phyloP scores from a whole-genome alignment of 345 rosid species.

The Sisymbrium altissimum region DNA sequence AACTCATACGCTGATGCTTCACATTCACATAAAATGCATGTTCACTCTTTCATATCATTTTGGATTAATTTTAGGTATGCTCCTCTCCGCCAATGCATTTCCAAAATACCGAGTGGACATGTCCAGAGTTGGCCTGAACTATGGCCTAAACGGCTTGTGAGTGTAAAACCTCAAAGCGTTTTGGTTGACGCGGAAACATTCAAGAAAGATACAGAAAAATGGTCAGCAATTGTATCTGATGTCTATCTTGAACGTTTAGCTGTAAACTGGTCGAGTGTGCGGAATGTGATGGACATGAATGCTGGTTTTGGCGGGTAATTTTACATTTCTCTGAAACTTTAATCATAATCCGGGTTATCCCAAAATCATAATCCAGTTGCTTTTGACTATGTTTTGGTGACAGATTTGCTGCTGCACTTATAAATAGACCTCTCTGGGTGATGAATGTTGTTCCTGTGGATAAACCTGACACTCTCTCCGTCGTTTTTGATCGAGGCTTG shows the following conservation, averaged over 20 bases:
- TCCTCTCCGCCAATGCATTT: conserved; percentile 60
- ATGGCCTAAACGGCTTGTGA: conserved; percentile 79
- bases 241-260: conserved; percentile 55
- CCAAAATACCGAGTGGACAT: conserved; percentile 52
- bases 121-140: conserved; percentile 56
- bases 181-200: conserved; percentile 39
- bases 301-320: conserved; percentile 92
- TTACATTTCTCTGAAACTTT: neutral
- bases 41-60: neutral
- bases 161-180: conserved; percentile 49
- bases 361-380: too few species aligned
- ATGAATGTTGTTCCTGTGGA: conserved; percentile 84
- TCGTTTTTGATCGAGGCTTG: conserved; percentile 73
- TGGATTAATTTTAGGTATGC: conserved; percentile 46
- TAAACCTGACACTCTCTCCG: conserved; percentile 55
- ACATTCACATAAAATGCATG: neutral
- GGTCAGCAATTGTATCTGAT: conserved; percentile 66
- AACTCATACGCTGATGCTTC: neutral
- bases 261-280: conserved; percentile 62
- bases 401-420: conserved; percentile 84
- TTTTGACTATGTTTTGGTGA: conserved; percentile 7
- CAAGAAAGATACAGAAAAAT: conserved; percentile 61
- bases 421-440: conserved; percentile 71
- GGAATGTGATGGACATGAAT: conserved; percentile 95
- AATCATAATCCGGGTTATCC: neutral